A percentile compares a stretch with the other conserved stretches of the same genome.
phyloP scores from a whole-genome alignment of 257 asterid genomes.

The Buddleja alternifolia region DNA sequence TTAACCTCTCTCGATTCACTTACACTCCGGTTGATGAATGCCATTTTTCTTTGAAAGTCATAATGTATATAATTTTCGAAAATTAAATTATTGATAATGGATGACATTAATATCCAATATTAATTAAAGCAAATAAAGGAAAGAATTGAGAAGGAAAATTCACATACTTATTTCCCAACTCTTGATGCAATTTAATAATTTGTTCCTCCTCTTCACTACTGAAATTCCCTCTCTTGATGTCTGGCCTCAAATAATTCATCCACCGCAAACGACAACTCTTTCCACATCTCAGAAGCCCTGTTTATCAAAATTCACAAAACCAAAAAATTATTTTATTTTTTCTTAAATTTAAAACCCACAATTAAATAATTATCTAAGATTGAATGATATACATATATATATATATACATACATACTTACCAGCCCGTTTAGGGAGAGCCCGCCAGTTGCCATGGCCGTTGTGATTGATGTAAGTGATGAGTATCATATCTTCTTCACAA shows the following conservation, averaged over 20 bases:
- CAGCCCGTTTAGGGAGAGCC: constrained; percentile 69
- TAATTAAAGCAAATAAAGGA: neutral
- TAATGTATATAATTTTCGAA: too few species aligned
- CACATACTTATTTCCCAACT: constrained; percentile 56
- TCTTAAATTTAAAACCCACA: too few species aligned
- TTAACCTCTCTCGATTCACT: too few species aligned
- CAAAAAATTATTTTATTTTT: too few species aligned
- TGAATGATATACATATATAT: too few species aligned
- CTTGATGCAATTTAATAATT: constrained; percentile 42
- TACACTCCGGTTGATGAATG: too few species aligned
- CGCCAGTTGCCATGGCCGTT: constrained; percentile 75
- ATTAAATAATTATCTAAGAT: too few species aligned
- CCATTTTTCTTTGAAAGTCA: too few species aligned
- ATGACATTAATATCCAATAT: too few species aligned
- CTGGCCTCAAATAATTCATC: constrained; percentile 62
- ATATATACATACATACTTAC: constrained; percentile 35
- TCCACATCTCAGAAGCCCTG: constrained; percentile 65
- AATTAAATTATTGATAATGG: too few species aligned
- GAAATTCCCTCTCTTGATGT: constrained; percentile 61
- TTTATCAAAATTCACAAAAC: too few species aligned
- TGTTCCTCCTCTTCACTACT: constrained; percentile 52
- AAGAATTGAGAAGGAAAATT: too few species aligned
- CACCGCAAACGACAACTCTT: constrained; percentile 68
- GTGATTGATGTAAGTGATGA: constrained; percentile 45
- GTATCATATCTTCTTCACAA: constrained; percentile 55